Evolutionary conservation across 495 filamentous ascomycete species (phyloP).

Genomic region (Penicillium silybi): DNA sequence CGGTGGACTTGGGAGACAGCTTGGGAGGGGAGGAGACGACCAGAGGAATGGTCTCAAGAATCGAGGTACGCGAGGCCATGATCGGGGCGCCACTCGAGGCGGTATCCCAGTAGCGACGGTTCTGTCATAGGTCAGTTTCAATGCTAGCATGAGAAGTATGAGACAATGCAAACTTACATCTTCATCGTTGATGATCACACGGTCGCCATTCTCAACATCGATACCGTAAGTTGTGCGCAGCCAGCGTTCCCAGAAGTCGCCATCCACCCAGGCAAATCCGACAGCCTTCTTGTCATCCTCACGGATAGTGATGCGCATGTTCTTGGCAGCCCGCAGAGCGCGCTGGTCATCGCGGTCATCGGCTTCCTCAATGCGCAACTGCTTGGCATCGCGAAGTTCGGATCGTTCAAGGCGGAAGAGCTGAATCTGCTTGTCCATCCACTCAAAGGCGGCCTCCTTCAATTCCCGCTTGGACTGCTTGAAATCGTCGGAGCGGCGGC

Average conservation of each 20-base stretch:
- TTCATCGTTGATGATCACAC: slow-evolving; percentile 95
- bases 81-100: slow-evolving; percentile 85
- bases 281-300: slow-evolving; percentile 84
- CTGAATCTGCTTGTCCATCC: slow-evolving; percentile 94
- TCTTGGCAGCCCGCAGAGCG: slow-evolving; percentile 82
- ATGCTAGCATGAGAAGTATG: background rate
- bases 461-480: slow-evolving; percentile 76
- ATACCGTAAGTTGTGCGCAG: slow-evolving; percentile 90
- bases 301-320: slow-evolving; percentile 84
- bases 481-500: slow-evolving; percentile 77
- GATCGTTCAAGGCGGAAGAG: slow-evolving; percentile 87
- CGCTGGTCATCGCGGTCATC: slow-evolving; percentile 90
- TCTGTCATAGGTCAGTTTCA: slow-evolving; percentile 50
- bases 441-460: slow-evolving; percentile 91
- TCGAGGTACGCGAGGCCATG: slow-evolving; percentile 85
- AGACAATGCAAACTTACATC: slow-evolving; percentile 61
- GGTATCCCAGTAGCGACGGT: slow-evolving; percentile 89
- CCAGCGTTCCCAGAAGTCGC: slow-evolving; percentile 97
- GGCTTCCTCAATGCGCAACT: slow-evolving; percentile 91
- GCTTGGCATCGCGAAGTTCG: slow-evolving; percentile 89
- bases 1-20: slow-evolving; percentile 82
- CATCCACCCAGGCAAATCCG: slow-evolving; percentile 97
- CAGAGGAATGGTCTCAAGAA: slow-evolving; percentile 88
- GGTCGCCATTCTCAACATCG: slow-evolving; percentile 76
- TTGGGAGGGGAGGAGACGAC: slow-evolving; percentile 70